These are phyloP conservation scores for Uromyces viciae-fabae DNA, from an alignment of 1,284 basidiomycete species.

Conservation along the genomic window DNA sequence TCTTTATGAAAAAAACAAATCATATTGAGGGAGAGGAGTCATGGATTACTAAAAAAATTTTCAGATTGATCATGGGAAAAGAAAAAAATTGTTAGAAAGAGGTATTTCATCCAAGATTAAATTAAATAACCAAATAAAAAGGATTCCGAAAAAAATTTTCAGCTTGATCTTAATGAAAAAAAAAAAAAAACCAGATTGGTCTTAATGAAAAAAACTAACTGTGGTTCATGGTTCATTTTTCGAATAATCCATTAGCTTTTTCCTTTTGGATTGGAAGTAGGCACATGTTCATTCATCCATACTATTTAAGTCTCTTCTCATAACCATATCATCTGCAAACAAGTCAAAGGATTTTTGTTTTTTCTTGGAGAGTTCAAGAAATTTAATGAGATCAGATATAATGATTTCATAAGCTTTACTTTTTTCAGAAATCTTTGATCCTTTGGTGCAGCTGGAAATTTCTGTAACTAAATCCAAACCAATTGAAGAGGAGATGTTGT, in stretches of 20 bases:
- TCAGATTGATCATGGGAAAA: too few species aligned
- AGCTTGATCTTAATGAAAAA: background rate
- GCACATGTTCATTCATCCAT: background rate
- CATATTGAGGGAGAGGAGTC: too few species aligned
- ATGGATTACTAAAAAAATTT: too few species aligned
- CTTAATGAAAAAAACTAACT: too few species aligned
- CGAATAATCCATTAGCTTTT: background rate
- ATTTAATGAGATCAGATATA: background rate
- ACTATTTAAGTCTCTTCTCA: background rate
- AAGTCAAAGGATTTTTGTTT: background rate
- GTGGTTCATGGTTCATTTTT: constrained; percentile 12
- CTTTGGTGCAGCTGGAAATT: background rate
- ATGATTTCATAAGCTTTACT: background rate
- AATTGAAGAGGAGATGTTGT: too few species aligned
- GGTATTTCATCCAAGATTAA: too few species aligned
- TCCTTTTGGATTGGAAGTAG: background rate
- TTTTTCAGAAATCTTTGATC: background rate
- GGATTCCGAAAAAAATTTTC: too few species aligned
- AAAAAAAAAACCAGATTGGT: background rate
- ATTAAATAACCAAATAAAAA: too few species aligned
- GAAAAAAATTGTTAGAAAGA: too few species aligned
- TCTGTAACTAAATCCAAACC: background rate
- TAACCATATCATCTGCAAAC: background rate
- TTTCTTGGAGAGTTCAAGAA: background rate
- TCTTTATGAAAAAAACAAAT: too few species aligned